Base-by-base conservation (phyloP, 208 protist genomes). In the Crithidia brevicula region DNA sequence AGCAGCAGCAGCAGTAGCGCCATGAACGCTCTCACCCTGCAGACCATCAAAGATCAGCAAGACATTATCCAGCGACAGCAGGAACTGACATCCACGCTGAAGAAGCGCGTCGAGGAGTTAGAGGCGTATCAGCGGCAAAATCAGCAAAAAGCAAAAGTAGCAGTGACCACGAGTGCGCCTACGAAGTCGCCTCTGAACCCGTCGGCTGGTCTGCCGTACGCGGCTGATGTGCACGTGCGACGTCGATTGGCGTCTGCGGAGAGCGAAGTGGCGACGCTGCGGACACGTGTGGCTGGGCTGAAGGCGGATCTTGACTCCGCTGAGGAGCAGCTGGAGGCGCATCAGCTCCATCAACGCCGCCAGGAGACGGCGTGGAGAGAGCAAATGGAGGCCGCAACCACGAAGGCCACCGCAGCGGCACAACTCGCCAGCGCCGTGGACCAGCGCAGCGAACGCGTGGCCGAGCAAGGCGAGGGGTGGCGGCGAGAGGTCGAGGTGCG, bases 41-140 rank as follows among this genome's bases (percentile, higher is more conserved):
- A 85, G 40, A 85, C 85, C 0, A 85, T 92, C 27, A 33, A 72
- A 9, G 89, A 95, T 42, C 88, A 94, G 62, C 89, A 95, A 72
- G 67, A 65, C 23, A 79, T 88, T 33, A 91, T 95, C 40, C 49
- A 75, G 13, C 74, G 82, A 38, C 72, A 93, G 45, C 75, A 86
- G 50, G 78, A 86, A 61, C 77, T 89, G 20, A 73, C 90, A 9
- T 45, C 57, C 15, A 58, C 75, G 10, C 56, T 88, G 34, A 91
- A 93, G 64, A 60, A 42, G 2, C 65, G 75, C 3, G 61, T 92
- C 2, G 52, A 78, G 23, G 63, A 72, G 51, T 50, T 83, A 1
- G 79, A 83, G 50, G 23, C 10, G 15, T 47, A 65, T 4, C 71
- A 66, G 36, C 49, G 40, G 46, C 63, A 52, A 13, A 45, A 40